Evolutionary conservation across 208 protist species (phyloP), one percentile per base, ranked within the genome.

Genomic region (Leishmania aethiopica): DNA sequence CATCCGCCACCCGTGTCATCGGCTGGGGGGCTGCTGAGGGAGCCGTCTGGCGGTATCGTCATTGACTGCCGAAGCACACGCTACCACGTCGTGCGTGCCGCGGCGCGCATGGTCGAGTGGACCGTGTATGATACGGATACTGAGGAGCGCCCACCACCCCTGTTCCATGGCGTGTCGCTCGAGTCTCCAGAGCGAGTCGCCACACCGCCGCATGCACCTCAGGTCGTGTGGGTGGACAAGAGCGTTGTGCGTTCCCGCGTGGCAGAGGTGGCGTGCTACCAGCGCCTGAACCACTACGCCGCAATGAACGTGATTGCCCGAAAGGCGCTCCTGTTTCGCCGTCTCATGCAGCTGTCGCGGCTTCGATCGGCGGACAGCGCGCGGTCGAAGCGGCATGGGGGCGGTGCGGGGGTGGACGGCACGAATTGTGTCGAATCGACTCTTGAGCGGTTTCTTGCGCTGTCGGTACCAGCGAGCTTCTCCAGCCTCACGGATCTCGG

Each of bases 251-350:
- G 80, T 13, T 70, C 89, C 4, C 85, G 93, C 45, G 91, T 99
- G 2, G 86, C 90, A 17, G 80, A 59, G 15, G 76, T 99, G 73
- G 80, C 77, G 35, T 88, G 81, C 51, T 90, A 86, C 60, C 97
- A 99, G 84, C 87, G 93, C 1, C 90, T 99, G 28, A 99, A 99
- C 86, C 98, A 99, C 88, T 99, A 98, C 77, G 87, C 95, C 2
- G 89, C 87, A 1, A 99, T 99, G 94, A 66, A 93, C 60, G 85
- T 91, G 42, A 92, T 99, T n/a, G 90, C 92, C 2, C 86, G 97
- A 45, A 99, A 99, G 86, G 95, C 94, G 51, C 75, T 85, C 15
- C 89, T 99, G 1, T 98, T 97, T 75, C 83, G 81, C 40, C 98
- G 96, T 13, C 82, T 99, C 19, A 98, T 96, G 91, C 81, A 75